Percentiles rank a stretch among this genome's conserved stretches.
phyloP scores from a whole-genome alignment of 176 grass and related monocot genomes.

The Cenchrus purpureus region DNA sequence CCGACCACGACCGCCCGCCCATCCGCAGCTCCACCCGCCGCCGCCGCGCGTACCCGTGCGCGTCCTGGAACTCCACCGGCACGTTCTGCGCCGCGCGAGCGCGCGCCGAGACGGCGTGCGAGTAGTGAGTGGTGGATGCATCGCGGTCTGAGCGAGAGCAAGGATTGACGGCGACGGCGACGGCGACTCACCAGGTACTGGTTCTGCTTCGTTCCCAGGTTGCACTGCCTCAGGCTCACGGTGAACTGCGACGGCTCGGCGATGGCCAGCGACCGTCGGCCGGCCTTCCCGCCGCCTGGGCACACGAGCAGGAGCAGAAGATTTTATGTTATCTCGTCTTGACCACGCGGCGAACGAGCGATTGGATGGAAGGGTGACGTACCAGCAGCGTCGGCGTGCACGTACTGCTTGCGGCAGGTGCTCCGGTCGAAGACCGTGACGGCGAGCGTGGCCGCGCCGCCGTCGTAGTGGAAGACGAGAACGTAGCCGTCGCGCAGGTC shows the following conservation, averaged over 20 bases:
- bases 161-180: not conserved
- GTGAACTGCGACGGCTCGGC: slow-evolving; percentile 36
- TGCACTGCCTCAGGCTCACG: slow-evolving; percentile 37
- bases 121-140: not conserved
- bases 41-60: slow-evolving; percentile 41
- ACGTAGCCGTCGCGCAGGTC: slow-evolving; percentile 27
- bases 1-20: slow-evolving; percentile 27
- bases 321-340: too few species aligned
- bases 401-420: slow-evolving; percentile 43
- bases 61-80: slow-evolving; percentile 43
- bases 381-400: not conserved
- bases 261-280: not conserved
- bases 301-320: not conserved
- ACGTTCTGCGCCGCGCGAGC: slow-evolving; percentile 35
- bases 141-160: not conserved
- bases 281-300: not conserved
- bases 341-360: not conserved
- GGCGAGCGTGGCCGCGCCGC: not conserved
- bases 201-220: slow-evolving; percentile 28
- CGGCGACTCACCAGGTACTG: slow-evolving; percentile 54
- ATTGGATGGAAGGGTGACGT: not conserved
- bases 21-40: slow-evolving; percentile 42
- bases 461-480: slow-evolving; percentile 45
- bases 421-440: slow-evolving; percentile 44
- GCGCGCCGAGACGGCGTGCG: not conserved